Evolutionary conservation across 2,329 filamentous ascomycete genomes (phyloP), one percentile per base, ranked within the genome.

Genomic region (Aspergillus oerlinghausenensis): DNA sequence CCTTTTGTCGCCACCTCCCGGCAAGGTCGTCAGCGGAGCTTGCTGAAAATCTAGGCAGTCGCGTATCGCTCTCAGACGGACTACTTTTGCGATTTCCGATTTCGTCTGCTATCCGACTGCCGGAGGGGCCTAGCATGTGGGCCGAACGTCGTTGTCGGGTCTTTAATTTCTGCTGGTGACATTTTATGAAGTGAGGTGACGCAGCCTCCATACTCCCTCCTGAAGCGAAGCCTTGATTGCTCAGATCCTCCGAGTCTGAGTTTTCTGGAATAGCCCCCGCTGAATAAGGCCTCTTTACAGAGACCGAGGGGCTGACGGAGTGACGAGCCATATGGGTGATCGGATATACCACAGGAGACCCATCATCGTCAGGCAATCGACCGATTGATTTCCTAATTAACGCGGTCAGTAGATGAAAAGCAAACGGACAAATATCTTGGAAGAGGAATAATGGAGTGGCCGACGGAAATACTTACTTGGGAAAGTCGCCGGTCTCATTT

Each of bases 261-360:
- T 58, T 57, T 28, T 60, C 57, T 4, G 53, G 57, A 6, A 54
- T 35, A 25, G 53, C 45, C 8, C 61, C 63, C 11, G 52, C 50
- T 1, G 63, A 64, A n/a, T 55, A 58, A 21, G 56, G 56, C 51
- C 59, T 55, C 28, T 56, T 52, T 23, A 57, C 55, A 25, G 62
- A 56, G 28, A 53, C 53, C 14, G 62, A 60, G 32, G 59, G 49
- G 38, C 57, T 64, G 14, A 58, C 51, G 8, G 62, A 63, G 49
- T 64, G 60, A 19, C 56, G 53, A 10, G 60, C 62, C 25, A 52
- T 57, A 51, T 65, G 61, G 19, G 60, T 64, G 14, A 52, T 50
- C 6, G 58, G 55, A 10, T 62, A 64, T 19, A 52, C 58, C 25
- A 49, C 51, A 2, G 54, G 53, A 17, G 58, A 61, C 26, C 48